Evolutionary conservation across 2,329 filamentous ascomycete genomes (phyloP), one percentile per base, ranked within the genome.

Genomic region (Pyricularia pennisetigena): DNA sequence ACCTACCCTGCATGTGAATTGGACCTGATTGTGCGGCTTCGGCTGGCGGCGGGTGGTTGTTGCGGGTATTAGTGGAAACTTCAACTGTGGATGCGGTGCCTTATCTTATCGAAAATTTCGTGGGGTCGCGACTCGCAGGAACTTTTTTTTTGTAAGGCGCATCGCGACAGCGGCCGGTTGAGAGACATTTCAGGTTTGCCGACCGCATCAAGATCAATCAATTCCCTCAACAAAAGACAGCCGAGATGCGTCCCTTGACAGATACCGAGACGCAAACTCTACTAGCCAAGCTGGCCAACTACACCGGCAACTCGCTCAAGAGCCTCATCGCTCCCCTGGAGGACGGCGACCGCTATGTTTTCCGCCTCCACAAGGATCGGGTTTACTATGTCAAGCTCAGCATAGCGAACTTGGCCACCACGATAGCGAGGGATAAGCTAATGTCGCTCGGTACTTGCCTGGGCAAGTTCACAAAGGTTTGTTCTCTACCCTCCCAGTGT

Each of bases 211-310:
- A 1, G 14, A 4, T 30, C 65, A 41, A 41, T n/a, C 2, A 57
- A 28, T 16, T 29, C 12, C 57, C 59, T 59, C 65, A 3, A 24
- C 4, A 20, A 32, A 16, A 30, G 9, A 30, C 16, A 23, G n/a
- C 24, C 35, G 24, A 59, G n/a, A 73, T 74, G 72, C 71, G 72
- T 14, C 72, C 72, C n/a, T 70, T 74, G 29, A 72, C 72, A 6
- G 72, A 74, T 68, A 68, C 70, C 26, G 72, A 74, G 71, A 74
- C 72, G 62, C 72, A 72, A 77, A 91, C 90, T 1, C 87, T 97
- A 74, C 97, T 97, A 79, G 87, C 90, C 73, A 97, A 98, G 83
- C 88, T 99, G 59, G 95, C 95, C 69, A 92, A 93, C 79, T 99
- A 98, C 83, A 95, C 92, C 28, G 93, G 94, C 72, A 87, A 86